phyloP scores from a whole-genome alignment of 768 basidiomycete genomes.

The Cystobasidium onofrii region DNA sequence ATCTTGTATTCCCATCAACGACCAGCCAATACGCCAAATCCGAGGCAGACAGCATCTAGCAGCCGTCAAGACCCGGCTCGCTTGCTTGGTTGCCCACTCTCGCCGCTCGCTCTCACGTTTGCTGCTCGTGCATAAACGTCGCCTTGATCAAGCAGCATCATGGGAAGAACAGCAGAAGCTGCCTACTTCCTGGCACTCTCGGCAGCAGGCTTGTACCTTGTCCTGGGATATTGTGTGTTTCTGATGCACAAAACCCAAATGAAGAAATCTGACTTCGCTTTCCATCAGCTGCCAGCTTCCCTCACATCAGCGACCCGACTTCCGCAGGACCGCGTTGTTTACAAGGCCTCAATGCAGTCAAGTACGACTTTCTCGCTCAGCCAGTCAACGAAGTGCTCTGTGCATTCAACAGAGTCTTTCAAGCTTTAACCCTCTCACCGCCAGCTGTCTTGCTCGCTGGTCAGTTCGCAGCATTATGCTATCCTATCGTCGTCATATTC shows the following conservation, averaged over 20 bases:
- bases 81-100: too few species aligned
- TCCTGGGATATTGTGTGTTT: background rate
- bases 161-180: conserved; percentile 3
- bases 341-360: background rate
- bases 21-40: too few species aligned
- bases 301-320: background rate
- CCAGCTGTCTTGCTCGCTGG: background rate
- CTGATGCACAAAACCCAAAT: too few species aligned
- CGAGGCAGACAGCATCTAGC: too few species aligned
- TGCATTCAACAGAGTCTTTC: conserved; percentile 19
- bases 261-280: too few species aligned
- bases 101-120: background rate
- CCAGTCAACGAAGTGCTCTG: conserved; percentile 6
- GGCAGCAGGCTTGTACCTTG: background rate
- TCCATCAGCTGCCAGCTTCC: background rate
- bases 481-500: background rate
- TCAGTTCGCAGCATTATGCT: conserved; percentile 1
- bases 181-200: background rate
- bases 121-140: background rate
- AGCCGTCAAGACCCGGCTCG: too few species aligned
- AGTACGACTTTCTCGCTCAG: background rate
- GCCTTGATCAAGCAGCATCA: background rate
- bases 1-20: too few species aligned
- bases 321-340: background rate
- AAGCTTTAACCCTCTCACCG: background rate